Evolutionary conservation across 2,329 filamentous ascomycete species (phyloP), one percentile per base, ranked within the genome.

Genomic region (Talaromyces funiculosus): DNA sequence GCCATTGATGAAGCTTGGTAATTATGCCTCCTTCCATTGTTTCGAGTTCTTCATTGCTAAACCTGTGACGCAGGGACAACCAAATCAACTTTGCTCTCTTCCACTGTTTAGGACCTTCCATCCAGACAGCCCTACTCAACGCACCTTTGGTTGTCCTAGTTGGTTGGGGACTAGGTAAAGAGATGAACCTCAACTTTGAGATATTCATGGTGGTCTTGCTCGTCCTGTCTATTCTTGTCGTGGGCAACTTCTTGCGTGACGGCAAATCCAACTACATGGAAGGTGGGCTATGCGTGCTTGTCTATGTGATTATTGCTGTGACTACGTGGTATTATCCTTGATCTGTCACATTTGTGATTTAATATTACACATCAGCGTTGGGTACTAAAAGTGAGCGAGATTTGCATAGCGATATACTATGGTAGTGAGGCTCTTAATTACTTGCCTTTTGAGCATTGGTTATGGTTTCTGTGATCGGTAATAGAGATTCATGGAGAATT

Each of bases 201-300:
- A 81, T 92, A 14, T 96, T 96, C 78, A 90, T 95, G 77, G 83
- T 95, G 20, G 84, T 89, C 60, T 82, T 95, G 64, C 79, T 97
- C 8, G 85, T 97, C 60, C 81, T 97, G 24, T 85, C 90, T 29
- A 93, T 96, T 67, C 80, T 97, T 43, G 90, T 92, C 0, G 90
- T 96, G 38, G 91, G 92, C 1, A 90, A 91, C 63, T 96, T 96
- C 75, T 77, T 97, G 59, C 82, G 91, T 54, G 92, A 97, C 71
- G 86, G 90, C 66, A 93, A 94, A 80, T 90, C 86, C 63, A 95
- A 96, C 71, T 97, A 95, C 69, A 82, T 97, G 4, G 92, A 97
- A 73, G 92, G 92, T 2, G 83, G 86, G 24, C 81, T 97, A 18
- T 90, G 90, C 65, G 84, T 96, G 18, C 65, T 80, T 57, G 81